Conservation (phyloP, 2,329 filamentous ascomycete species). For the Bipolaris sorokiniana region DNA sequence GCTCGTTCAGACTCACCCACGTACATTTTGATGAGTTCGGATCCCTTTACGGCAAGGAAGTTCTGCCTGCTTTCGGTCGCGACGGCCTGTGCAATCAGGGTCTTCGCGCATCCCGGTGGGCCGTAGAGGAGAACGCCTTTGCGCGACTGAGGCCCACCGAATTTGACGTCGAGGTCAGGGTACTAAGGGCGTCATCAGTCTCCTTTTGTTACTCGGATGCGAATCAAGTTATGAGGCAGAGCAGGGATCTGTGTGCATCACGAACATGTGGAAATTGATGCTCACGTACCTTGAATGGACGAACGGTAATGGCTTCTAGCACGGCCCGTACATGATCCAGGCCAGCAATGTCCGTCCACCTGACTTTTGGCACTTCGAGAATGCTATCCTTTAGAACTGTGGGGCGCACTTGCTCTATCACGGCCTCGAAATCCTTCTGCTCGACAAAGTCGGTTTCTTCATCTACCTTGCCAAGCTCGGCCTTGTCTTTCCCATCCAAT, state of each 20-base stretch:
- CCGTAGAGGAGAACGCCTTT: constrained; percentile 91
- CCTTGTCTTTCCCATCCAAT: constrained; percentile 33
- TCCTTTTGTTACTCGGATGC: neutral
- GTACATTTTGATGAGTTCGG: constrained; percentile 94
- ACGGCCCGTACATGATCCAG: constrained; percentile 74
- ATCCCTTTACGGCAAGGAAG: constrained; percentile 92
- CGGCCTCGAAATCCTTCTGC: constrained; percentile 65
- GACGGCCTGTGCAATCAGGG: constrained; percentile 86
- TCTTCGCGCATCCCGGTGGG: constrained; percentile 93
- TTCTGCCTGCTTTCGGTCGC: constrained; percentile 91
- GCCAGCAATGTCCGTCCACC: constrained; percentile 88
- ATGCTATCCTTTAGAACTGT: constrained; percentile 90
- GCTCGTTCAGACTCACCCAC: constrained; percentile 92
- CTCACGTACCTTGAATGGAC: constrained; percentile 60
- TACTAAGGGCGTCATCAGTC: constrained; percentile 29
- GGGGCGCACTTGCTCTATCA: constrained; percentile 73
- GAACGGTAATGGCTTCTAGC: constrained; percentile 64
- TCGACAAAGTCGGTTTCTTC: constrained; percentile 31
- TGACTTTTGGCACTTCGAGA: constrained; percentile 82
- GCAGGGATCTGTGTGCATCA: neutral
- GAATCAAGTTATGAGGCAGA: neutral
- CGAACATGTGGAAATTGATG: neutral
- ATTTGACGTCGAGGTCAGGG: constrained; percentile 45
- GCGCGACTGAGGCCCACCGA: constrained; percentile 56
- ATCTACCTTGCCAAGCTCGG: constrained; percentile 23